These are phyloP conservation scores for Pilasporangium apinafurcum DNA, from an alignment of 352 stramenopile species.

Conservation along the genomic window DNA sequence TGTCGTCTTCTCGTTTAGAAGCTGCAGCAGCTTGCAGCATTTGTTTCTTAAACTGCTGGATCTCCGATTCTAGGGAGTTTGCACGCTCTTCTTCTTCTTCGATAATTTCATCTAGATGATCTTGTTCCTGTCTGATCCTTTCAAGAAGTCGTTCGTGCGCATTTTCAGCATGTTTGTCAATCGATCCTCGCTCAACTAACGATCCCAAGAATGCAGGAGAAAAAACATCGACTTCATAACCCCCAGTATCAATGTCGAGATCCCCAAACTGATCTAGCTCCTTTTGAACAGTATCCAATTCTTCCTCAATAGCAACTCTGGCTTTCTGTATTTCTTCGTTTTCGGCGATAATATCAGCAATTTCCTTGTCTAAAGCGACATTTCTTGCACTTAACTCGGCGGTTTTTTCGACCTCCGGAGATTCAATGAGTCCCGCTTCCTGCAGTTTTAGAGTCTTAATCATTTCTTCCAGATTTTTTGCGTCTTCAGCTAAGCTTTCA, in stretches of 20 bases:
- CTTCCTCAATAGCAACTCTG: slow-evolving; percentile 42
- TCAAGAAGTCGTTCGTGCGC: slow-evolving; percentile 47
- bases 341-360: slow-evolving; percentile 60
- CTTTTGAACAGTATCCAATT: slow-evolving; percentile 49
- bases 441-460: slow-evolving; percentile 62
- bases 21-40: slow-evolving; percentile 57
- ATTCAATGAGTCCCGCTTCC: slow-evolving; percentile 47
- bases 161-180: slow-evolving; percentile 55
- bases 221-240: slow-evolving; percentile 61
- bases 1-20: slow-evolving; percentile 64
- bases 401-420: slow-evolving; percentile 51
- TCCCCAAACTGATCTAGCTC: slow-evolving; percentile 61
- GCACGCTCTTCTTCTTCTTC: slow-evolving; percentile 50
- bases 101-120: slow-evolving; percentile 55
- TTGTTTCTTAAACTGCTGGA: slow-evolving; percentile 57
- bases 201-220: slow-evolving; percentile 58
- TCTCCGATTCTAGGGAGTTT: slow-evolving; percentile 49
- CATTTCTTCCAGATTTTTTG: slow-evolving; percentile 36
- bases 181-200: slow-evolving; percentile 48
- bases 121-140: slow-evolving; percentile 43
- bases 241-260: slow-evolving; percentile 35
- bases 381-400: slow-evolving; percentile 46
- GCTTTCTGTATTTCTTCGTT: slow-evolving; percentile 57
- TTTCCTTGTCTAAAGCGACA: slow-evolving; percentile 58
- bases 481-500: slow-evolving; percentile 49